phyloP scores from a whole-genome alignment of 1,284 basidiomycete genomes.

The Moesziomyces sp. region DNA sequence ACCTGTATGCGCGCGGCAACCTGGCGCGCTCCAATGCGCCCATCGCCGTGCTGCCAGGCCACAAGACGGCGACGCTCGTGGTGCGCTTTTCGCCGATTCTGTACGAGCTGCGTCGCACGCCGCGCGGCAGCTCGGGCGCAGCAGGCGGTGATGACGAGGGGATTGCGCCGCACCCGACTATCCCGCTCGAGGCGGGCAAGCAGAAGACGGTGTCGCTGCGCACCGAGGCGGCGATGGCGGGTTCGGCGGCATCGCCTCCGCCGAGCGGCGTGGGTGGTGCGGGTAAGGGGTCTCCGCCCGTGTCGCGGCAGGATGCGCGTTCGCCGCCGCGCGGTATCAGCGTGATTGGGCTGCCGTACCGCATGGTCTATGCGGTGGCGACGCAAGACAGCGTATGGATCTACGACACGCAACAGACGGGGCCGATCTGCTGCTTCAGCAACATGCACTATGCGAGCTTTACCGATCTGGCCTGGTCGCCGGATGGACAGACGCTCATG shows the following conservation, averaged over 20 bases:
- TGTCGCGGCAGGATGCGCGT: constrained; percentile 23
- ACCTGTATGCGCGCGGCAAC: constrained; percentile 93
- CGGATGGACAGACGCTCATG: constrained; percentile 91
- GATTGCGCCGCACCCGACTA: constrained; percentile 56
- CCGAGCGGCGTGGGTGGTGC: not conserved
- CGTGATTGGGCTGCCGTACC: constrained; percentile 88
- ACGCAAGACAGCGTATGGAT: constrained; percentile 96
- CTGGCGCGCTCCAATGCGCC: constrained; percentile 77
- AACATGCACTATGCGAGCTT: constrained; percentile 98
- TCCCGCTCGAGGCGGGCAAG: constrained; percentile 80
- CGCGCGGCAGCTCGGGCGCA: constrained; percentile 1
- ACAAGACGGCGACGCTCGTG: constrained; percentile 92
- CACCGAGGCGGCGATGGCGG: constrained; percentile 11
- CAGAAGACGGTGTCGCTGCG: constrained; percentile 71
- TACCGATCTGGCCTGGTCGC: constrained; percentile 95
- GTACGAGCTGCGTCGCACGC: constrained; percentile 78
- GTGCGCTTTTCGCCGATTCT: constrained; percentile 93
- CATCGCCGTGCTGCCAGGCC: constrained; percentile 92
- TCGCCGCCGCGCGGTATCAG: constrained; percentile 67
- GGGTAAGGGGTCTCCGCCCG: constrained; percentile 10
- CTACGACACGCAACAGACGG: constrained; percentile 95
- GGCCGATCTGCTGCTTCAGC: constrained; percentile 89
- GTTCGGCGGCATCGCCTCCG: constrained; percentile 20
- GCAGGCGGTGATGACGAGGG: constrained; percentile 30
- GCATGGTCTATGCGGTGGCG: constrained; percentile 94